Conservation (phyloP, 805 yeast species). For the Pichia scutulata region DNA sequence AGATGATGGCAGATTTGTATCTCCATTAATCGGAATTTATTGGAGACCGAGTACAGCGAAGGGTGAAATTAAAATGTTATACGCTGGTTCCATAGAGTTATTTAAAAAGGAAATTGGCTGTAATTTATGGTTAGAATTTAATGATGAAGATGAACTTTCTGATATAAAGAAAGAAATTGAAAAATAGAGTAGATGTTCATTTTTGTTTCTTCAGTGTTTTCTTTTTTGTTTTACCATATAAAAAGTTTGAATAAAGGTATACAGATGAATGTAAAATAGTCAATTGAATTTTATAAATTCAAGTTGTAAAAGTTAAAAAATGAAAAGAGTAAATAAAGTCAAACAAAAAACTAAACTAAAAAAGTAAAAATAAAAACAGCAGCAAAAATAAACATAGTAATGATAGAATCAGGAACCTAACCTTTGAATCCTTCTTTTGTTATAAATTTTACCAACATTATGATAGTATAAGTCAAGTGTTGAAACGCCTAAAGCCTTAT, state of each 20-base stretch:
- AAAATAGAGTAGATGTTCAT: slow-evolving; percentile 3
- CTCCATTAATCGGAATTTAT: slow-evolving; percentile 74
- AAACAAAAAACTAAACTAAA: background rate
- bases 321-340: background rate
- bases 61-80: slow-evolving; percentile 75
- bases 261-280: too few relatives aligned
- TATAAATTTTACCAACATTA: slow-evolving; percentile 36
- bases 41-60: slow-evolving; percentile 86
- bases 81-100: slow-evolving; percentile 84
- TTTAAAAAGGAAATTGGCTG: slow-evolving; percentile 76
- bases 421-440: slow-evolving; percentile 20
- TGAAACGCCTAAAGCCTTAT: slow-evolving; percentile 51
- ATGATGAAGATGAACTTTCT: slow-evolving; percentile 66
- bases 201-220: background rate
- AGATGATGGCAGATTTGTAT: slow-evolving; percentile 61
- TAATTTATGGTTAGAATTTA: slow-evolving; percentile 49
- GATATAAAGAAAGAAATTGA: slow-evolving; percentile 37
- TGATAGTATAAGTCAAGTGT: slow-evolving; percentile 42
- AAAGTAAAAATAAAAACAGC: background rate
- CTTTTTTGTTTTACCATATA: background rate
- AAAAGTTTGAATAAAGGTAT: too few relatives aligned
- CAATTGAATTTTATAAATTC: background rate
- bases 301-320: background rate
- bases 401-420: background rate
- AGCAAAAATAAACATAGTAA: too few relatives aligned